Conservation (phyloP, 495 filamentous ascomycete species). For the Penicillium ochrochloron region DNA sequence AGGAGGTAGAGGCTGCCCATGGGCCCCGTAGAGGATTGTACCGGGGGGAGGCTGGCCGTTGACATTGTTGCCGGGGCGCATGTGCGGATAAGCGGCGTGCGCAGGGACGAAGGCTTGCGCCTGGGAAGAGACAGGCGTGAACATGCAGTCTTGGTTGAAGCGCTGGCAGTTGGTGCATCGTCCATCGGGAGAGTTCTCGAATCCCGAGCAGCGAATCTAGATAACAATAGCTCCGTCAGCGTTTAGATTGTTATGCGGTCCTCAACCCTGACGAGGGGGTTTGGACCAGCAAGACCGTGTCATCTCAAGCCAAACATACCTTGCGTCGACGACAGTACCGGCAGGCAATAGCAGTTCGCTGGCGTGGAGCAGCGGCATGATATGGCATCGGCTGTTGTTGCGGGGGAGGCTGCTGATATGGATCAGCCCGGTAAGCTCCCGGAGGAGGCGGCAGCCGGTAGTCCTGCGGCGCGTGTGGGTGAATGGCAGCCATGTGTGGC, state of each 20-base stretch:
- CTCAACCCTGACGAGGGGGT: not conserved
- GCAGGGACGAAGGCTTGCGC: constrained; percentile 84
- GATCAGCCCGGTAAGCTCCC: constrained; percentile 46
- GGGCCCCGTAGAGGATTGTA: constrained; percentile 68
- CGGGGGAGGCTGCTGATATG: constrained; percentile 49
- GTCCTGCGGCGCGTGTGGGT: constrained; percentile 43
- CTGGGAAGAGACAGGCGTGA: constrained; percentile 82
- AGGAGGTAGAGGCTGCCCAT: constrained; percentile 72
- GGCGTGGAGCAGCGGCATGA: constrained; percentile 71
- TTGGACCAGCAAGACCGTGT: not conserved
- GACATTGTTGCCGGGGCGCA: constrained; percentile 47
- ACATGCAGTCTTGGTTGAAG: constrained; percentile 85
- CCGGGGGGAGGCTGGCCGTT: constrained; percentile 48
- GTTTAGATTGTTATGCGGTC: not conserved
- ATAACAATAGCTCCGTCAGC: not conserved
- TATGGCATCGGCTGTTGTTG: constrained; percentile 56
- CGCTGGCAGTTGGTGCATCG: constrained; percentile 79
- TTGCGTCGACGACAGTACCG: constrained; percentile 82
- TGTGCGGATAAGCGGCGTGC: constrained; percentile 69
- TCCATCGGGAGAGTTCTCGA: constrained; percentile 76
- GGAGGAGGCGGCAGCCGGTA: constrained; percentile 50
- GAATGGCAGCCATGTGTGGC: constrained; percentile 47
- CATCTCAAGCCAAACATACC: constrained; percentile 50
- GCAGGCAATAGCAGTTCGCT: constrained; percentile 85
- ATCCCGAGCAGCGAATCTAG: constrained; percentile 85